These are phyloP conservation scores for Nannizzia gypsea DNA, from an alignment of 2,329 filamentous ascomycete genomes.

Conservation along the genomic window DNA sequence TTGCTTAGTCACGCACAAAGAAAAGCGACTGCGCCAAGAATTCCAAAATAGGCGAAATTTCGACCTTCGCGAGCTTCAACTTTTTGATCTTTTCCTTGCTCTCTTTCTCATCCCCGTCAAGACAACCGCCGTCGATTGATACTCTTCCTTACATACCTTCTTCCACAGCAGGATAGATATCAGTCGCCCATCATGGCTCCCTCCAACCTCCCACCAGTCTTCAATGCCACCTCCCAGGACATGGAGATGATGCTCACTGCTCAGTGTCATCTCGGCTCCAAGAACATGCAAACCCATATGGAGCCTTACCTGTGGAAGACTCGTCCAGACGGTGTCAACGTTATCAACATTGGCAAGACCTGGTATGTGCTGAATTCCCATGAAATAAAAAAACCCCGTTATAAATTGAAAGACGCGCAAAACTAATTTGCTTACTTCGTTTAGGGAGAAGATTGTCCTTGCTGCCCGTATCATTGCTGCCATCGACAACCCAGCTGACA, in stretches of 20 bases:
- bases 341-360: slow-evolving; percentile 99
- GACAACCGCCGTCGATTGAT: slow-evolving; percentile 38
- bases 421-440: slow-evolving; percentile 6
- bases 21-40: slow-evolving; percentile 8
- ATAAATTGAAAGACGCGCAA: not conserved
- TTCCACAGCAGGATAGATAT: slow-evolving; percentile 26
- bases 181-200: slow-evolving; percentile 76
- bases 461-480: slow-evolving; percentile 97
- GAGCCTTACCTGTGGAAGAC: slow-evolving; percentile 99
- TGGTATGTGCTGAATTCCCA: slow-evolving; percentile 49
- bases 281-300: slow-evolving; percentile 99
- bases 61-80: not conserved
- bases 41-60: slow-evolving; percentile 9
- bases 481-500: slow-evolving; percentile 98
- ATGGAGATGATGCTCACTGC: slow-evolving; percentile 99
- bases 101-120: slow-evolving; percentile 16
- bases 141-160: slow-evolving; percentile 25
- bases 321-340: slow-evolving; percentile 93
- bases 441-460: slow-evolving; percentile 98
- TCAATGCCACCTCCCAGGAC: slow-evolving; percentile 96
- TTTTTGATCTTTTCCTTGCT: slow-evolving; percentile 8
- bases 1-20: slow-evolving; percentile 4
- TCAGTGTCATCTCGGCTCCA: slow-evolving; percentile 91
- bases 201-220: slow-evolving; percentile 81
- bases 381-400: not conserved